Evolutionary conservation across 345 rosid species (phyloP).

Genomic region (Eucalyptus curtisii): DNA sequence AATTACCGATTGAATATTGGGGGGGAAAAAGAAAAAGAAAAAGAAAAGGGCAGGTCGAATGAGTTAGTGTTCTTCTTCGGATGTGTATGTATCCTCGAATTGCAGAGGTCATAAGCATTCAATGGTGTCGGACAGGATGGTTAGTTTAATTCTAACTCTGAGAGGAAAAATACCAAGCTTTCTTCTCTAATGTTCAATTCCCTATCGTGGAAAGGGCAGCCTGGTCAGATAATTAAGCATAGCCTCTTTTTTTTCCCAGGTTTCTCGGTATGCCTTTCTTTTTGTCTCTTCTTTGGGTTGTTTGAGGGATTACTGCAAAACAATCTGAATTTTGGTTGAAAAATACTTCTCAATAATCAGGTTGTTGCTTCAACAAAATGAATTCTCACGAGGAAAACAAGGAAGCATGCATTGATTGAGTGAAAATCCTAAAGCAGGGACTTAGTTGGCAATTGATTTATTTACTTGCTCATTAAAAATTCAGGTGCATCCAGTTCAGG

Average conservation of each 20-base stretch:
- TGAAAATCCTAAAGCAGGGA: neutral
- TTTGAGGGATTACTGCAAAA: neutral
- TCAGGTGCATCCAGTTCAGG: constrained; percentile 35
- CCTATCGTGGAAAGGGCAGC: neutral
- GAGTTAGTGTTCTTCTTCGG: neutral
- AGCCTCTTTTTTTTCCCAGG: neutral
- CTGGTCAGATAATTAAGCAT: neutral
- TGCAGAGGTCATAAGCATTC: neutral
- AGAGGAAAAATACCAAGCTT: neutral
- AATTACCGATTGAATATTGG: neutral
- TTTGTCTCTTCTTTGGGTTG: neutral
- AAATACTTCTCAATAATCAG: neutral
- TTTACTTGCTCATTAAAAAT: neutral
- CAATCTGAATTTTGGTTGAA: neutral
- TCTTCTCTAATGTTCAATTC: neutral
- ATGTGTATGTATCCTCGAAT: neutral
- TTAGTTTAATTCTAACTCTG: neutral
- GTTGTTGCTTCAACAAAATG: neutral
- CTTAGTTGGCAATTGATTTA: neutral
- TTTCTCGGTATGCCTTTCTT: neutral
- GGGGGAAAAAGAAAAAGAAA: neutral
- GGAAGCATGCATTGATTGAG: neutral
- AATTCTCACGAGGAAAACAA: neutral
- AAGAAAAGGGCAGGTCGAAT: neutral
- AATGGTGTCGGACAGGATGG: neutral